Base-by-base conservation (phyloP, 768 basidiomycete genomes). In the Amanita pallidorosea region DNA sequence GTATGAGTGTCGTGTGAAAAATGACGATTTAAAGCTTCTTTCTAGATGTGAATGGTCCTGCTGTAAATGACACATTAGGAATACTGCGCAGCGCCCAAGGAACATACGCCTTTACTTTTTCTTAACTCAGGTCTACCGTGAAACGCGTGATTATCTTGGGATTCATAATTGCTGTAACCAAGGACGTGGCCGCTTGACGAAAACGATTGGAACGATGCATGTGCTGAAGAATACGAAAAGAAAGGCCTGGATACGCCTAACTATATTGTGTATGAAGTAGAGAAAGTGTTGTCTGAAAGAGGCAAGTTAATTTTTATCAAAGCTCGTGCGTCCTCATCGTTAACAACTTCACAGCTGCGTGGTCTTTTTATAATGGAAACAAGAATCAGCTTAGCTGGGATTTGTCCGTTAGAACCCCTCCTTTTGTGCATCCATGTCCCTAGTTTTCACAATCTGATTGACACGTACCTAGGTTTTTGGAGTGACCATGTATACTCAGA, bases 81-180 rank as follows among this genome's bases (percentile, higher is more conserved):
- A 68, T 90, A 13, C 66, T 91, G 17, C 65, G 76, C 54, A 79
- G 79, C 40, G 73, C 79, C 7, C 61, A 75, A 81, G 78, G 60
- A 59, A 76, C 55, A 73, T 69, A 77, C 80, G 54, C n/a, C n/a
- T n/a, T n/a, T n/a, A n/a, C n/a, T n/a, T 55, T 4, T 23, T 0
- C 11, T 1, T 3, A 8, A 7, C 29, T 29, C 27, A 18, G 33
- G 5, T 55, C 71, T 17, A 56, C 61, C 7, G 69, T 90, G 55
- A 80, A 84, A 61, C 77, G 88, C 3, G 67, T 92, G 40, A 77
- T 89, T 9, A 63, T 86, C 52, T 85, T 83, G 0, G 80, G 80
- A 9, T 87, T 85, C 6, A 29, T 9, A 29, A 8, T 4, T 57
- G 58, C 6, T 12, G 52, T n/a, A 54, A 56, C 3, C n/a, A n/a